Percentiles rank a stretch among this genome's conserved stretches.
phyloP scores from a whole-genome alignment of 2,329 filamentous ascomycete species.

The Aspergillus sojae region DNA sequence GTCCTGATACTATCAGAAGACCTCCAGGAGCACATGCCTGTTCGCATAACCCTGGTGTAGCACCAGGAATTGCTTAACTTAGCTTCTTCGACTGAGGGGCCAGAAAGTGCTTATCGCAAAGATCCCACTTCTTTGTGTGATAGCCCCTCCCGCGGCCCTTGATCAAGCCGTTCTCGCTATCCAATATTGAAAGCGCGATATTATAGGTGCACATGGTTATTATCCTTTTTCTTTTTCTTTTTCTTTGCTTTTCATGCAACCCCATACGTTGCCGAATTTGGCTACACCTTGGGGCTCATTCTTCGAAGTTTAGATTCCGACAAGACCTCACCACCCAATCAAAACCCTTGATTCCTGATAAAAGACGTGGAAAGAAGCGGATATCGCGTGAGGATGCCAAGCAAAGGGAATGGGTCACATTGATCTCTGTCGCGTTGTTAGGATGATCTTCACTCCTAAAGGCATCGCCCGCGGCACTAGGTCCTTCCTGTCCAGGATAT shows the following conservation, averaged over 20 bases:
- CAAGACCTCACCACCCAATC: slow-evolving; percentile 12
- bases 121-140: slow-evolving; percentile 4
- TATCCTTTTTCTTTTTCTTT: slow-evolving; percentile 1
- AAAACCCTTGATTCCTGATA: not conserved
- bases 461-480: slow-evolving; percentile 11
- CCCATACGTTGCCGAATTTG: slow-evolving; percentile 9
- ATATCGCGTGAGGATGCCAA: slow-evolving; percentile 21
- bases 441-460: slow-evolving; percentile 4
- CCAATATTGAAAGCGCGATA: slow-evolving; percentile 4
- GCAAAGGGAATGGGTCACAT: slow-evolving; percentile 15
- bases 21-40: slow-evolving; percentile 13
- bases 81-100: not conserved
- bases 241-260: slow-evolving; percentile 12
- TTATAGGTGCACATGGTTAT: not conserved
- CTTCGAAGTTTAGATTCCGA: slow-evolving; percentile 14
- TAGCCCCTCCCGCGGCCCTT: not conserved
- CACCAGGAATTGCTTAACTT: slow-evolving; percentile 9
- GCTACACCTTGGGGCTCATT: slow-evolving; percentile 9
- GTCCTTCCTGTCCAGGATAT: slow-evolving; percentile 3
- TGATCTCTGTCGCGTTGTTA: slow-evolving; percentile 9
- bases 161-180: not conserved
- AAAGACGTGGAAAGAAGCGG: slow-evolving; percentile 10
- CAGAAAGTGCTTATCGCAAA: slow-evolving; percentile 11
- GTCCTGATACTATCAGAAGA: slow-evolving; percentile 11
- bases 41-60: slow-evolving; percentile 5